A percentile compares a stretch with the other conserved stretches of the same genome.
Evolutionary conservation across 768 basidiomycete genomes (phyloP).

Genomic region (Mrakia hoshinonis): DNA sequence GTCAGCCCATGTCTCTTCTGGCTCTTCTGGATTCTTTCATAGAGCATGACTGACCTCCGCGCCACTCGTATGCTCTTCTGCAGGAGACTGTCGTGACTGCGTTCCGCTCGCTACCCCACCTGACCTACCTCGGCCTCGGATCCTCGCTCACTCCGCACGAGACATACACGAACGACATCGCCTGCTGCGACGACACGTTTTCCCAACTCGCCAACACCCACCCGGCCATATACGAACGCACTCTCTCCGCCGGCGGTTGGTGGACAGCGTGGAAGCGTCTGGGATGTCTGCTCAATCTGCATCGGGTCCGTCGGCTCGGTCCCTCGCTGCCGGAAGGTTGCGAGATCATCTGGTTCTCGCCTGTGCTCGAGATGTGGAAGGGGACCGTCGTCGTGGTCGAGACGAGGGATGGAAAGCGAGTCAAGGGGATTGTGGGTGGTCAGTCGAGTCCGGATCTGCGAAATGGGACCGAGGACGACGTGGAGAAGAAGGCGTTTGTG

Average conservation of each 20-base stretch:
- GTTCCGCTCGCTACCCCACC: neutral
- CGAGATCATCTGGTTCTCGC: neutral
- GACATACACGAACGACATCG: constrained; percentile 1
- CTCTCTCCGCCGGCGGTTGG: neutral
- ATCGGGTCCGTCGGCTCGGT: neutral
- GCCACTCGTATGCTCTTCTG: neutral
- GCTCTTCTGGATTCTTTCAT: neutral
- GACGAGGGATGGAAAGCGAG: too few species aligned
- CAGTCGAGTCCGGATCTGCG: neutral
- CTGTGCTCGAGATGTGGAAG: neutral
- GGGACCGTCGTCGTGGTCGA: neutral
- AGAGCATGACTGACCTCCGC: neutral
- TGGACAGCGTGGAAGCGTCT: neutral
- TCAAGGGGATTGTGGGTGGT: neutral
- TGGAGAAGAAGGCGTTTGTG: neutral
- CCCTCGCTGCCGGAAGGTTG: neutral
- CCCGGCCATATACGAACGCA: neutral
- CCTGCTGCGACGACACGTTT: neutral
- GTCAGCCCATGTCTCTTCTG: neutral
- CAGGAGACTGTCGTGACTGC: neutral
- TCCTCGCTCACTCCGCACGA: neutral
- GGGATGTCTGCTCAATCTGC: neutral
- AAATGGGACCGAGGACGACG: neutral
- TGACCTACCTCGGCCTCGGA: neutral
- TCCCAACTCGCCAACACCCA: neutral